Evolutionary conservation across 371 early-diverging fungal genomes (phyloP).

Genomic region (Mortierella sp.): DNA sequence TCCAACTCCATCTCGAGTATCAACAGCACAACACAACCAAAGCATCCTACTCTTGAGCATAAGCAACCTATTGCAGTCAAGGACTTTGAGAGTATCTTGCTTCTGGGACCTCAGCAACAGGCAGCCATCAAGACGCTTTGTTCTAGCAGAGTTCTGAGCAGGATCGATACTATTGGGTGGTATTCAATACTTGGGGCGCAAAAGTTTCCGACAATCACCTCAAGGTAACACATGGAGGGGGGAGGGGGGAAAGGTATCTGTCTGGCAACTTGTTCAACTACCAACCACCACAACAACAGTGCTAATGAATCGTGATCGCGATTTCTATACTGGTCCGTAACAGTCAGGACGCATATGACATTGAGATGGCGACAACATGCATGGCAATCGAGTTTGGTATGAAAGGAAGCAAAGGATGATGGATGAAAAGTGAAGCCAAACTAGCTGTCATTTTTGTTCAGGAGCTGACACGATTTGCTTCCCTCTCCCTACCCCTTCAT

Average conservation of each 20-base stretch:
- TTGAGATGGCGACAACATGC: constrained; percentile 75
- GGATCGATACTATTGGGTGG: constrained; percentile 59
- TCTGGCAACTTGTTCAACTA: no score
- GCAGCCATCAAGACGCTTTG: constrained; percentile 60
- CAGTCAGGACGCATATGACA: constrained; percentile 80
- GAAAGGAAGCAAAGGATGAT: neutral
- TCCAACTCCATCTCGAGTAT: constrained; percentile 40
- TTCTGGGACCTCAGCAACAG: constrained; percentile 56
- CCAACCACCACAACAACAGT: no score
- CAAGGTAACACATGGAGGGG: constrained; percentile 50
- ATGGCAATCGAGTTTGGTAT: constrained; percentile 74
- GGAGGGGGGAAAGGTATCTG: no score
- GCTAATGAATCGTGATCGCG: no score
- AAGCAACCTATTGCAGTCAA: constrained; percentile 35
- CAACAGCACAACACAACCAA: constrained; percentile 16
- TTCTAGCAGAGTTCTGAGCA: constrained; percentile 48
- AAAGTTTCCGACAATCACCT: constrained; percentile 61
- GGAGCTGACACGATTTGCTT: no score
- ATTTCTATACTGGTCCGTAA: no score
- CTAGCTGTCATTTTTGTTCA: no score
- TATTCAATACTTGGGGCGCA: constrained; percentile 55
- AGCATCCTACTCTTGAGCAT: constrained; percentile 38
- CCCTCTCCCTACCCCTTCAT: no score
- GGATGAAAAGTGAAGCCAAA: no score
- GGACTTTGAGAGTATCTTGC: constrained; percentile 52